These are phyloP conservation scores for Xerocomus potaroensis DNA, from an alignment of 768 basidiomycete species.

Conservation along the genomic window DNA sequence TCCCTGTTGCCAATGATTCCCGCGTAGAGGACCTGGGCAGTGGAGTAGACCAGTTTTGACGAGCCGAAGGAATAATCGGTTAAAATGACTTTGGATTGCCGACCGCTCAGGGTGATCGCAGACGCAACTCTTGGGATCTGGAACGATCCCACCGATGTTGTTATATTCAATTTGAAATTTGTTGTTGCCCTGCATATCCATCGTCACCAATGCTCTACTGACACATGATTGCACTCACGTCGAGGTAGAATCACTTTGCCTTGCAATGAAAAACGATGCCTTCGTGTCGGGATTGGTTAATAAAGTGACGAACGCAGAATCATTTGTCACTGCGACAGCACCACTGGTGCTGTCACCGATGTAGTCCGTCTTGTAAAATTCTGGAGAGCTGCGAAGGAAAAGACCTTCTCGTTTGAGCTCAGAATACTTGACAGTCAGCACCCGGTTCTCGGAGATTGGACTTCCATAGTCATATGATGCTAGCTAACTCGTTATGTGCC, in stretches of 20 bases:
- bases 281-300: slow-evolving; percentile 65
- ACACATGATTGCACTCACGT: slow-evolving; percentile 40
- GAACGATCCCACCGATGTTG: slow-evolving; percentile 47
- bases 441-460: slow-evolving; percentile 63
- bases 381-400: slow-evolving; percentile 74
- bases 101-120: slow-evolving; percentile 57
- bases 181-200: slow-evolving; percentile 24
- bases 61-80: slow-evolving; percentile 71
- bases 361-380: slow-evolving; percentile 78
- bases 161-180: slow-evolving; percentile 57
- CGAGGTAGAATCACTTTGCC: slow-evolving; percentile 65
- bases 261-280: slow-evolving; percentile 64
- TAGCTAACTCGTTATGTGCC: slow-evolving; percentile 3
- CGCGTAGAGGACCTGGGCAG: slow-evolving; percentile 68
- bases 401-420: slow-evolving; percentile 76
- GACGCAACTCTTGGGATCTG: slow-evolving; percentile 53
- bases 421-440: slow-evolving; percentile 61
- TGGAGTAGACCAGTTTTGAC: slow-evolving; percentile 61
- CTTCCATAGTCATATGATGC: slow-evolving; percentile 81
- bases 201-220: neutral
- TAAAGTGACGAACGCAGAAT: slow-evolving; percentile 54
- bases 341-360: slow-evolving; percentile 59
- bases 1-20: slow-evolving; percentile 58
- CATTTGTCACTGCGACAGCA: slow-evolving; percentile 37
- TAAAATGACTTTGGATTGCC: slow-evolving; percentile 70